These are phyloP conservation scores for Pseudocercospora eumusae DNA, from an alignment of 2,329 filamentous ascomycete species.

Conservation along the genomic window DNA sequence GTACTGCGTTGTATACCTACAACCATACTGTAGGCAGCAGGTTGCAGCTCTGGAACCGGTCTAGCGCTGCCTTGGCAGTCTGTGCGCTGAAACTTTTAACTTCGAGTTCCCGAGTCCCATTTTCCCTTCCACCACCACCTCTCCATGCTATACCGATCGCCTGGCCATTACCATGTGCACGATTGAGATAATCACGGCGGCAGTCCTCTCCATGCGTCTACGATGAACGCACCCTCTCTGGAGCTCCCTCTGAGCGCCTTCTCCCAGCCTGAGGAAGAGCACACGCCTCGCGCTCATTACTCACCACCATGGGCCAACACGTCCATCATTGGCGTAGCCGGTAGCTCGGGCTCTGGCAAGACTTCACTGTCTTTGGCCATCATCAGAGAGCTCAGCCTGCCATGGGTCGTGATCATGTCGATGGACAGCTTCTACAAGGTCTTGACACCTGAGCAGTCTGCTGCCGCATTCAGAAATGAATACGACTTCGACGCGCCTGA, in stretches of 20 bases:
- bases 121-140: constrained; percentile 16
- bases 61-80: too few species aligned
- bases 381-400: constrained; percentile 82
- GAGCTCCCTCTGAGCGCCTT: constrained; percentile 33
- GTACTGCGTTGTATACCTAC: too few species aligned
- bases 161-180: constrained; percentile 33
- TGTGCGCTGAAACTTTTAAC: too few species aligned
- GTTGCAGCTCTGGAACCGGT: too few species aligned
- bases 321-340: constrained; percentile 94
- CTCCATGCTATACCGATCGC: constrained; percentile 11
- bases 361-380: constrained; percentile 92
- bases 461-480: constrained; percentile 81
- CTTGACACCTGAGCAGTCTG: constrained; percentile 74
- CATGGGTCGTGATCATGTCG: constrained; percentile 96
- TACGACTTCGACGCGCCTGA: constrained; percentile 95
- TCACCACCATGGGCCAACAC: constrained; percentile 94
- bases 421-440: constrained; percentile 99
- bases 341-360: constrained; percentile 93
- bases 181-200: constrained; percentile 31
- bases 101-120: too few species aligned
- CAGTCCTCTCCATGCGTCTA: constrained; percentile 34
- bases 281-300: constrained; percentile 64
- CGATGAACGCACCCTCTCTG: constrained; percentile 35
- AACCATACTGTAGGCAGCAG: too few species aligned
- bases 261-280: constrained; percentile 18